Evolutionary conservation across 495 filamentous ascomycete genomes (phyloP).

Genomic region (Sphaerosporella brunnea): DNA sequence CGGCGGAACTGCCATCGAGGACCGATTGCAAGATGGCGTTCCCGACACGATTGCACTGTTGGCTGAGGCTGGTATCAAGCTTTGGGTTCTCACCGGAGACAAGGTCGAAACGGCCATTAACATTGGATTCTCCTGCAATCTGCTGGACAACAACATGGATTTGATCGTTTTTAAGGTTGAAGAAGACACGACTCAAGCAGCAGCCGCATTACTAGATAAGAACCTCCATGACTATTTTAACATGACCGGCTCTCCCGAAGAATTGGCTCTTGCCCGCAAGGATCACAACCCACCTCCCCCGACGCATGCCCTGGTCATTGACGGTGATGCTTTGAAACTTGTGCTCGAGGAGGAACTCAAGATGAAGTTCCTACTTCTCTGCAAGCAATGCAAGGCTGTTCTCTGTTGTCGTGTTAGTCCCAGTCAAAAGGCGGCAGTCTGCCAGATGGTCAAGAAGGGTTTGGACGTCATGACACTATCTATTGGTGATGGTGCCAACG

Average conservation of each 20-base stretch:
- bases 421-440: slow-evolving; percentile 93
- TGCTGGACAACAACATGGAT: slow-evolving; percentile 95
- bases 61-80: slow-evolving; percentile 87
- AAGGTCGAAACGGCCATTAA: slow-evolving; percentile 99
- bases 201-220: slow-evolving; percentile 53
- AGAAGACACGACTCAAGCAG: slow-evolving; percentile 47
- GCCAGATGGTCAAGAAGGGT: slow-evolving; percentile 81
- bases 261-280: slow-evolving; percentile 56
- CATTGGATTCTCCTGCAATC: slow-evolving; percentile 97
- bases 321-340: slow-evolving; percentile 83
- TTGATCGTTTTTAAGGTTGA: slow-evolving; percentile 76
- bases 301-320: slow-evolving; percentile 92
- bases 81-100: slow-evolving; percentile 99
- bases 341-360: slow-evolving; percentile 66
- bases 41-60: slow-evolving; percentile 90
- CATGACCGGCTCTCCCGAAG: slow-evolving; percentile 74
- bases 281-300: slow-evolving; percentile 70
- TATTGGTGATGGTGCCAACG: slow-evolving; percentile 94
- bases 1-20: slow-evolving; percentile 94
- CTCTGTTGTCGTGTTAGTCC: slow-evolving; percentile 97
- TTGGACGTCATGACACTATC: slow-evolving; percentile 94
- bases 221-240: slow-evolving; percentile 47
- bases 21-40: slow-evolving; percentile 91
- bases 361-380: slow-evolving; percentile 85
- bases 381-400: slow-evolving; percentile 93